A percentile compares a stretch with the other conserved stretches of the same genome.
Evolutionary conservation across 306 rosid species (phyloP).

Genomic region (Vicia faba): DNA sequence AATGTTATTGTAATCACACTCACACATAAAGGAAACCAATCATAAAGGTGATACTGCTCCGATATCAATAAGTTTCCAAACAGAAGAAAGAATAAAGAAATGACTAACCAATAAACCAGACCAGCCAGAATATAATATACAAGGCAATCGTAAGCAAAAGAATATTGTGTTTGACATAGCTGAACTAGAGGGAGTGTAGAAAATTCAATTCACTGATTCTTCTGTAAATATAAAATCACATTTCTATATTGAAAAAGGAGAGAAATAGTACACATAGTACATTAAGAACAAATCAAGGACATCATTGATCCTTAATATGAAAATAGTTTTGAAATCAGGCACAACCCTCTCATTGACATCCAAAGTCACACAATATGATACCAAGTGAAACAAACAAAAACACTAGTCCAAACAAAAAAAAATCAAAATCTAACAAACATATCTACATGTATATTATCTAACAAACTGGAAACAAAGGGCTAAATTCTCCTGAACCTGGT

Average conservation of each 20-base stretch:
- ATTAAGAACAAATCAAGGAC: conserved; percentile 4
- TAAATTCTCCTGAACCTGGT: conserved; percentile 23
- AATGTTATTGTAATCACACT: conserved; percentile 14
- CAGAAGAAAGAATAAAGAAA: conserved; percentile 31
- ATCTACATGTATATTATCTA: conserved; percentile 3
- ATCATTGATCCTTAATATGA: neutral
- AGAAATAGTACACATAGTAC: neutral
- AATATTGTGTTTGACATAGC: conserved; percentile 10
- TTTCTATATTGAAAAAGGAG: neutral
- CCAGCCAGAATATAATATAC: conserved; percentile 15
- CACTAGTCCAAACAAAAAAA: neutral
- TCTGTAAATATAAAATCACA: neutral
- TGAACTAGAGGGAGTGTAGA: conserved; percentile 29
- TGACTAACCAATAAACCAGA: conserved; percentile 14
- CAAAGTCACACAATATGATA: conserved; percentile 30
- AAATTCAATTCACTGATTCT: conserved; percentile 12
- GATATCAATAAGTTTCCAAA: conserved; percentile 26
- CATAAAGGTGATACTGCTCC: conserved; percentile 26
- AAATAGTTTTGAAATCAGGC: conserved; percentile 2
- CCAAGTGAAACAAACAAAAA: neutral
- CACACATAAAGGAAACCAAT: conserved; percentile 22
- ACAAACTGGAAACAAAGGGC: conserved; percentile 13
- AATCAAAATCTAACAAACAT: conserved; percentile 1
- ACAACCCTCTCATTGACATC: conserved; percentile 10
- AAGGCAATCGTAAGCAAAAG: conserved; percentile 18